Evolutionary conservation across 176 grass and related monocot species (phyloP).

Genomic region (Pontederia crassipes): DNA sequence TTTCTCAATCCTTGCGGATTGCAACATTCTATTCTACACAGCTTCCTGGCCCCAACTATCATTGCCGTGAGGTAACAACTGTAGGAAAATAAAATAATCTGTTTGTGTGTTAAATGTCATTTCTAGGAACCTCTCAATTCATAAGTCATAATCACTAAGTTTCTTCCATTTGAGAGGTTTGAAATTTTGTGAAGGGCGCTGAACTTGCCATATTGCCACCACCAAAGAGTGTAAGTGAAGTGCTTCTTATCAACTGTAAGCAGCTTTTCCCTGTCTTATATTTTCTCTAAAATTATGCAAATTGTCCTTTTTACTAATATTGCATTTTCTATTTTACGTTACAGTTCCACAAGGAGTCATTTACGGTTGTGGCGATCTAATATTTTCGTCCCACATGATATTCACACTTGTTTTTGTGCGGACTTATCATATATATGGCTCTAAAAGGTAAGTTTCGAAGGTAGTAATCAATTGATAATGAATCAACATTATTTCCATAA

Average conservation of each 20-base stretch:
- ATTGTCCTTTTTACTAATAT: conserved; percentile 13
- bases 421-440: conserved; percentile 84
- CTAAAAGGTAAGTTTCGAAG: conserved; percentile 45
- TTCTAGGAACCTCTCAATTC: too few relatives aligned
- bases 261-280: background rate
- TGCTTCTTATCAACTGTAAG: conserved; percentile 81
- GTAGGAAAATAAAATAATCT: background rate
- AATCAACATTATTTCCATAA: too few relatives aligned
- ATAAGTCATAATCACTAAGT: too few relatives aligned
- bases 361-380: conserved; percentile 84
- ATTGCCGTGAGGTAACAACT: conserved; percentile 61
- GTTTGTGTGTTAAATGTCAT: background rate
- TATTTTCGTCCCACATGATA: conserved; percentile 97
- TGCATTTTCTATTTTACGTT: conserved; percentile 11
- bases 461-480: too few relatives aligned
- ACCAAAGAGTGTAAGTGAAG: conserved; percentile 60
- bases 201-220: conserved; percentile 48
- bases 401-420: conserved; percentile 80
- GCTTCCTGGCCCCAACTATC: conserved; percentile 91
- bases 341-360: conserved; percentile 77
- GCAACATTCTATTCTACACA: conserved; percentile 87
- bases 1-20: conserved; percentile 66
- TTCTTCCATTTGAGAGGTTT: conserved; percentile 5
- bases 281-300: background rate
- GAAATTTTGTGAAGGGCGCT: conserved; percentile 40